Evolutionary conservation across 768 basidiomycete genomes (phyloP).

Genomic region (Amanita jacksonii): DNA sequence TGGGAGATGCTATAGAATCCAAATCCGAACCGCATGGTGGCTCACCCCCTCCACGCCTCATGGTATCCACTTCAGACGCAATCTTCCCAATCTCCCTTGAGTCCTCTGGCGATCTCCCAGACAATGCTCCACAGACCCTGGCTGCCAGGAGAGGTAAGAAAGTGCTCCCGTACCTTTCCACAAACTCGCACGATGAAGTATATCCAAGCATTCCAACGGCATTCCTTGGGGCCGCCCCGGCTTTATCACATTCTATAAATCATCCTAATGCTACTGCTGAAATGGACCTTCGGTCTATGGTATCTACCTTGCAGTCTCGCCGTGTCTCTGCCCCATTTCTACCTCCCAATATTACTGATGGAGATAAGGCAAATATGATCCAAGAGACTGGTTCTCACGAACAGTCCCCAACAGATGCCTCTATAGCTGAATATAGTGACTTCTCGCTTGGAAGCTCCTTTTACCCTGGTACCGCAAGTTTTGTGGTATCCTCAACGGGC

Average conservation of each 20-base stretch:
- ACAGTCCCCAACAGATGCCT: conserved; percentile 5
- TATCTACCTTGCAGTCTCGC: conserved; percentile 4
- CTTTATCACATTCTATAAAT: background rate
- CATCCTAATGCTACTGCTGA: background rate
- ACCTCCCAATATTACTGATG: background rate
- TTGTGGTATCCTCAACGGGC: conserved; percentile 2
- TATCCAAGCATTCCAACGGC: conserved; percentile 9
- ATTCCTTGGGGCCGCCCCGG: conserved; percentile 1
- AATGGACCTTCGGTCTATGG: conserved; percentile 5
- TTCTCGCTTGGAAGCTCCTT: conserved; percentile 5
- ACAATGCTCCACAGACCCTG: background rate
- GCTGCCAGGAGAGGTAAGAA: conserved; percentile 7
- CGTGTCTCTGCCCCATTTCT: conserved; percentile 5
- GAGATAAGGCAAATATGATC: background rate
- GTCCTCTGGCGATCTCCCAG: conserved; percentile 3
- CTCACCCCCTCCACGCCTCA: conserved; percentile 2
- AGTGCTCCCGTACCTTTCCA: background rate
- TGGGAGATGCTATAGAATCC: background rate
- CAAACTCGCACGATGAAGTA: background rate
- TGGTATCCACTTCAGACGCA: conserved; percentile 9
- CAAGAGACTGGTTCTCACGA: conserved; percentile 1
- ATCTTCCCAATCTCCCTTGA: conserved; percentile 6
- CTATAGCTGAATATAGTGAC: conserved; percentile 6
- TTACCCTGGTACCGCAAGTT: background rate
- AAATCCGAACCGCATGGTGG: background rate